Evolutionary conservation across 1,284 basidiomycete genomes (phyloP).

Genomic region (Ganoderma sp.): DNA sequence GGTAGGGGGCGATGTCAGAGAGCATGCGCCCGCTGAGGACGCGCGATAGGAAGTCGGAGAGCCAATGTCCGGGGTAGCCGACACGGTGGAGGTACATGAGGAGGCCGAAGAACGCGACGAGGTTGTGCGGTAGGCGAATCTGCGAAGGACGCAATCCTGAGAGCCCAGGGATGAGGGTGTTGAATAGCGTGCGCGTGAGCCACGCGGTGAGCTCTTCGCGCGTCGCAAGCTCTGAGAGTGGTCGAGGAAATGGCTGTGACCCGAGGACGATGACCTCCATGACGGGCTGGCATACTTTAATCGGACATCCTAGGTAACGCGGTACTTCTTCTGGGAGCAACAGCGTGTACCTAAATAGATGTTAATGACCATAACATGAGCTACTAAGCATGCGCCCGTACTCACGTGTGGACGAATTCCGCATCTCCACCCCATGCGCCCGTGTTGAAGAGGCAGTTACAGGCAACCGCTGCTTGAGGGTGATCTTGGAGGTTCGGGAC

Average conservation of each 20-base stretch:
- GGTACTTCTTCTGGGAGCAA: conserved; percentile 37
- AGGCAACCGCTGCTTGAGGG: conserved; percentile 35
- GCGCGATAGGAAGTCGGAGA: conserved; percentile 42
- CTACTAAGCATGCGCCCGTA: not conserved
- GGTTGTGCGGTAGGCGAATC: conserved; percentile 46
- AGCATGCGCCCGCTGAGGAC: conserved; percentile 39
- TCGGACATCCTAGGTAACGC: conserved; percentile 39
- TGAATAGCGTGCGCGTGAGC: conserved; percentile 47
- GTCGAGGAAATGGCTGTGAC: conserved; percentile 32
- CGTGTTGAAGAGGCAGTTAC: conserved; percentile 42
- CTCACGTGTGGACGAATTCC: conserved; percentile 41
- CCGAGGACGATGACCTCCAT: conserved; percentile 35
- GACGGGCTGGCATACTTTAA: conserved; percentile 26
- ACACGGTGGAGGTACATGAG: conserved; percentile 45
- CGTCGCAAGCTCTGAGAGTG: conserved; percentile 40
- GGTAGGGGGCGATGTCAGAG: conserved; percentile 40
- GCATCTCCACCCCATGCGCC: conserved; percentile 37
- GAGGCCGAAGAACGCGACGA: conserved; percentile 45
- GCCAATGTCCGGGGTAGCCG: conserved; percentile 45
- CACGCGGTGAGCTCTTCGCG: conserved; percentile 44
- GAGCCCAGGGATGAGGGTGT: conserved; percentile 41
- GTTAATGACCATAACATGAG: not conserved
- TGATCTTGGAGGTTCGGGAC: conserved; percentile 37
- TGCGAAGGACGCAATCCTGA: conserved; percentile 36
- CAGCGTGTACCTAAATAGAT: conserved; percentile 40